Evolutionary conservation across 306 rosid genomes (phyloP).

Genomic region (Aeschynomene evenia): DNA sequence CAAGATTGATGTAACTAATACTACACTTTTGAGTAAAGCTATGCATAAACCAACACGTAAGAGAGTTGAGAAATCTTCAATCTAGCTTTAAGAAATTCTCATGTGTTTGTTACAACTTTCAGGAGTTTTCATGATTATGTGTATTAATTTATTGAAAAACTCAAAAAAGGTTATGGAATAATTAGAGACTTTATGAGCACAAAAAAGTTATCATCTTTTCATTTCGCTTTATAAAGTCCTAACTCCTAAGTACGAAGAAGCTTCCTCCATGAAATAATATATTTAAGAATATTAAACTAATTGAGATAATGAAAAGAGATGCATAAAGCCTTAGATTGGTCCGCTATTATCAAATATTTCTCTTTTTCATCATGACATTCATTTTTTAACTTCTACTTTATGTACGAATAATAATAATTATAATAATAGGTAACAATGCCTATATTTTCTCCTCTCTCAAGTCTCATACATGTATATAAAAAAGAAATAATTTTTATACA

Average conservation of each 20-base stretch:
- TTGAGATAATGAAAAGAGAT: too few species aligned
- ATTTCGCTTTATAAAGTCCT: constrained; percentile 4
- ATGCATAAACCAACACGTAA: constrained; percentile 16
- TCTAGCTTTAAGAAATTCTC: constrained; percentile 8
- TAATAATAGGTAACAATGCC: too few species aligned
- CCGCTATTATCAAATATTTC: too few species aligned
- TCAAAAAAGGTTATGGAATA: constrained; percentile 39
- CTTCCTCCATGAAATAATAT: constrained; percentile 34
- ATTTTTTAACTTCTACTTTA: too few species aligned
- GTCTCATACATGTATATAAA: too few species aligned
- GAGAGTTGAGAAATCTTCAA: background rate
- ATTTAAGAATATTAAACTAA: background rate
- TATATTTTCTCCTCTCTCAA: too few species aligned
- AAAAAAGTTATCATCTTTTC: constrained; percentile 33
- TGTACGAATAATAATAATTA: too few species aligned
- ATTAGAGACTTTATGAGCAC: constrained; percentile 34
- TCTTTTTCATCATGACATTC: too few species aligned
- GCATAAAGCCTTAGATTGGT: too few species aligned
- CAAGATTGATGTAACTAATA: constrained; percentile 11
- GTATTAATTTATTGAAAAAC: constrained; percentile 11
- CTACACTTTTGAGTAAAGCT: constrained; percentile 31
- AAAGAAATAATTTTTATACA: too few species aligned
- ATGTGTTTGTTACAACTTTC: constrained; percentile 28
- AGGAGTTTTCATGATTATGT: background rate
- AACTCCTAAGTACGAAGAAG: constrained; percentile 14